These are phyloP conservation scores for Pholiota molesta DNA, from an alignment of 768 basidiomycete genomes.

Conservation along the genomic window DNA sequence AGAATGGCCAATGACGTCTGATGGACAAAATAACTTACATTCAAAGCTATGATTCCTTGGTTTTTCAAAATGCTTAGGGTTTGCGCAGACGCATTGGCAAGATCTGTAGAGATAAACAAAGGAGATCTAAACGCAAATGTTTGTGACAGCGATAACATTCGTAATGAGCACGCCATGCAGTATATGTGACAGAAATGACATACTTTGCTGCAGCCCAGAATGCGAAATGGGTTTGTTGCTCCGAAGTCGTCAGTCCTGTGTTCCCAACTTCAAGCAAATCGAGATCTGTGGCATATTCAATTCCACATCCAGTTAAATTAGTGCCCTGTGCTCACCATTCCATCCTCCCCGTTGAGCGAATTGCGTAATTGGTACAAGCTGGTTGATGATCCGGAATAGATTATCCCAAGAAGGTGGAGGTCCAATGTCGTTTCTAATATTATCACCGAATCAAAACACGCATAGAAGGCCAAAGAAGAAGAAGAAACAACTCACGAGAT, in stretches of 20 bases:
- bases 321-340: conserved; percentile 33
- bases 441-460: background rate
- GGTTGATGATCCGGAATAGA: conserved; percentile 52
- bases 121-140: conserved; percentile 35
- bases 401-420: conserved; percentile 51
- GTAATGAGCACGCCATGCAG: background rate
- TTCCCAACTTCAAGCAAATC: conserved; percentile 60
- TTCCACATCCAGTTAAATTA: background rate
- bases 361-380: conserved; percentile 51
- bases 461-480: background rate
- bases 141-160: background rate
- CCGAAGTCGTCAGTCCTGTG: conserved; percentile 39
- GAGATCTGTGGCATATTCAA: conserved; percentile 35
- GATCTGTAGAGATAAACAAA: conserved; percentile 46
- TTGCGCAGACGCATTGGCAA: conserved; percentile 34
- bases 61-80: conserved; percentile 44
- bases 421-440: conserved; percentile 46
- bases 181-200: conserved; percentile 9
- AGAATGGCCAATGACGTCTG: background rate
- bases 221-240: conserved; percentile 51
- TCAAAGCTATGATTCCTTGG: conserved; percentile 43
- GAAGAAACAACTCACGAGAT: conserved; percentile 38
- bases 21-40: conserved; percentile 30
- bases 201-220: conserved; percentile 58
- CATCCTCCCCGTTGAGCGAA: conserved; percentile 49